A percentile compares a stretch with the other conserved stretches of the same genome.
These are phyloP conservation scores for Podospora conica DNA, from an alignment of 495 filamentous ascomycete genomes.

Conservation along the genomic window DNA sequence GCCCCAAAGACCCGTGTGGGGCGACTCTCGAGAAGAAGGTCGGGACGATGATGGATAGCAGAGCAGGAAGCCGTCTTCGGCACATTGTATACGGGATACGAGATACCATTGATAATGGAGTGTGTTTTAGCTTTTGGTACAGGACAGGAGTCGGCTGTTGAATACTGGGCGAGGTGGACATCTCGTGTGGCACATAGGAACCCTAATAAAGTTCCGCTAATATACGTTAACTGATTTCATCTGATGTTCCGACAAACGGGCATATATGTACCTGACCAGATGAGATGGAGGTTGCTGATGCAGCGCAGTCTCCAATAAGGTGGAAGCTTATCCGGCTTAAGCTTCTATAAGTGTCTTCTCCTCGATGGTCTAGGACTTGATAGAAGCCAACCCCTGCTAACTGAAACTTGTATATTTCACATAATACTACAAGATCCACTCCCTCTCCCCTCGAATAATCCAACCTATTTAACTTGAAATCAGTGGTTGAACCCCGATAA, in stretches of 20 bases:
- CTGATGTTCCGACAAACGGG: neutral
- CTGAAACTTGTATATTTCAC: no score
- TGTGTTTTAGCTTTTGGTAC: neutral
- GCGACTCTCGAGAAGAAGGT: constrained; percentile 12
- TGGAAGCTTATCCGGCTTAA: neutral
- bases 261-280: neutral
- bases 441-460: no score
- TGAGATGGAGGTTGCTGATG: neutral
- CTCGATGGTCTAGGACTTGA: no score
- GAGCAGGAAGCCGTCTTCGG: constrained; percentile 1
- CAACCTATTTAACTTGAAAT: no score
- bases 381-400: neutral
- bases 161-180: neutral
- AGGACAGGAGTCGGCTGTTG: constrained; percentile 4
- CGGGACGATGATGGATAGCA: constrained; percentile 8
- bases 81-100: constrained; percentile 5
- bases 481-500: no score
- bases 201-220: constrained; percentile 1
- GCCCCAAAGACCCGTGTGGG: constrained; percentile 1
- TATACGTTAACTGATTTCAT: constrained; percentile 8
- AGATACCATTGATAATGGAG: neutral
- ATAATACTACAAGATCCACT: no score
- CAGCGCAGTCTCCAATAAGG: neutral
- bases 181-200: constrained; percentile 9
- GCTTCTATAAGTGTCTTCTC: neutral